Conservation (phyloP, 2,329 filamentous ascomycete species). For the Chalara sp. region DNA sequence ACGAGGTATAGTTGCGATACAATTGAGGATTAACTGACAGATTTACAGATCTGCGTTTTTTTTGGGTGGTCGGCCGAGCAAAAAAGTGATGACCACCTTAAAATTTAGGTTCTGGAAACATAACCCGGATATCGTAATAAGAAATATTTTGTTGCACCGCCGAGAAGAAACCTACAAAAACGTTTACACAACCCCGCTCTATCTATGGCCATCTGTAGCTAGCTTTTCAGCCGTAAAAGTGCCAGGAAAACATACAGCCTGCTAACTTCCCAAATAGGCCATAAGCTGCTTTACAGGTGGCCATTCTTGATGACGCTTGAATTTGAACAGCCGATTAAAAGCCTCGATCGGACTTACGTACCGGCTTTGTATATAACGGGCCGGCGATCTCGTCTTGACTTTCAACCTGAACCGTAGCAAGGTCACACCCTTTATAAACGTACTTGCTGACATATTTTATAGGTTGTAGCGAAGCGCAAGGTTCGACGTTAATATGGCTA, state of each 20-base stretch:
- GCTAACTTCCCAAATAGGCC: not conserved
- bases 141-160: no score
- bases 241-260: constrained; percentile 8
- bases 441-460: constrained; percentile 13
- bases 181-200: no score
- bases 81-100: no score
- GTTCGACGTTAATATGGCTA: constrained; percentile 1
- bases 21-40: no score
- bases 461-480: constrained; percentile 3
- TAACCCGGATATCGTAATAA: no score
- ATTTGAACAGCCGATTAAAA: constrained; percentile 5
- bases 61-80: no score
- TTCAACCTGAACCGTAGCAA: not conserved
- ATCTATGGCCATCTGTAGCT: no score
- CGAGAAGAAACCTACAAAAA: no score
- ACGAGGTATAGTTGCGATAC: no score
- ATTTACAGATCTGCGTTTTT: no score
- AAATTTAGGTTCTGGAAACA: no score
- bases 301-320: constrained; percentile 3
- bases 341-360: constrained; percentile 8
- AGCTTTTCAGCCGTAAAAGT: not conserved
- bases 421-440: constrained; percentile 9
- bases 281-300: constrained; percentile 5
- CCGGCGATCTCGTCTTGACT: constrained; percentile 5
- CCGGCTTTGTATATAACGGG: constrained; percentile 5